phyloP scores from a whole-genome alignment of 2,329 filamentous ascomycete genomes.

The Teratosphaeria zuluensis region DNA sequence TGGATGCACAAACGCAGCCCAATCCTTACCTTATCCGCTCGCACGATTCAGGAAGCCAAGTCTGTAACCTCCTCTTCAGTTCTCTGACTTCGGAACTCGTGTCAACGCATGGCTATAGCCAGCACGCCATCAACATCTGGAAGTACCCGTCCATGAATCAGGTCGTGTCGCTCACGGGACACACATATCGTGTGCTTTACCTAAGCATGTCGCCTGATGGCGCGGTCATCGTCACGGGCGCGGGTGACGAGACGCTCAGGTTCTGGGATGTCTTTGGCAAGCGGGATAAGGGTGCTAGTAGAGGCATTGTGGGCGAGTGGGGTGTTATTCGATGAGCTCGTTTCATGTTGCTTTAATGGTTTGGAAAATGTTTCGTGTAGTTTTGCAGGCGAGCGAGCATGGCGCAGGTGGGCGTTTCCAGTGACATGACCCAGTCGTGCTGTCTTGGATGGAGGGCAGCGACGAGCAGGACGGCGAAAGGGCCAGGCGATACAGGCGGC shows the following conservation, averaged over 20 bases:
- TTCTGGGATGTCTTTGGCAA: slow-evolving; percentile 97
- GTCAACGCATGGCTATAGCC: slow-evolving; percentile 90
- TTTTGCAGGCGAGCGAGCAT: neutral
- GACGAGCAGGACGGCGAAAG: neutral
- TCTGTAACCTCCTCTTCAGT: slow-evolving; percentile 97
- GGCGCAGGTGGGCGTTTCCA: neutral
- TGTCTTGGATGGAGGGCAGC: too few relatives aligned
- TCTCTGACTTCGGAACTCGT: slow-evolving; percentile 98
- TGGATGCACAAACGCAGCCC: slow-evolving; percentile 10
- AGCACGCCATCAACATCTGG: slow-evolving; percentile 99
- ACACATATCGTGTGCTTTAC: slow-evolving; percentile 93
- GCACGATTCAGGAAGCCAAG: slow-evolving; percentile 92
- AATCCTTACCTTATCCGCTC: slow-evolving; percentile 55
- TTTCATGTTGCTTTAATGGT: neutral
- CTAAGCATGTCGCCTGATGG: slow-evolving; percentile 96
- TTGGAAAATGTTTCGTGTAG: neutral
- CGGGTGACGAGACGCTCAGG: slow-evolving; percentile 86
- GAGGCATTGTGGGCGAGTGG: slow-evolving; percentile 56
- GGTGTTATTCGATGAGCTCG: slow-evolving; percentile 53
- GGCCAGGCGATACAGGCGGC: neutral
- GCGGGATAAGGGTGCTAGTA: slow-evolving; percentile 47
- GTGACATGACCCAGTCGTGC: too few relatives aligned
- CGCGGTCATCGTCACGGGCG: slow-evolving; percentile 85
- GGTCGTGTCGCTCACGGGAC: slow-evolving; percentile 86
- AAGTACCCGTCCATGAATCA: slow-evolving; percentile 98